Evolutionary conservation across 306 rosid species (phyloP).

Genomic region (Castanospermum australe): DNA sequence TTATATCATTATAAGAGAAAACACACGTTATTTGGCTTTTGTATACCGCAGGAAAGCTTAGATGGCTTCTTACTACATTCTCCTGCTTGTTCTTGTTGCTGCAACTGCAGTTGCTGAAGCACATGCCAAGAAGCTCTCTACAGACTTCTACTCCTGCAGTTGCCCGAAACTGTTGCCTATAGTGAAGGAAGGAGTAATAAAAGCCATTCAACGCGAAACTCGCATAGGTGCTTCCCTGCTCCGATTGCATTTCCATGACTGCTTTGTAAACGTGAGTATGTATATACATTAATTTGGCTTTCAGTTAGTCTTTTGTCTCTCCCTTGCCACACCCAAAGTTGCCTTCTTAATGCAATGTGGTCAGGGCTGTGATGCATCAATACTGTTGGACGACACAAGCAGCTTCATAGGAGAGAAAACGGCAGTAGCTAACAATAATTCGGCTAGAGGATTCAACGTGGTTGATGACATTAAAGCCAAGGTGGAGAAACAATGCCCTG

Average conservation of each 20-base stretch:
- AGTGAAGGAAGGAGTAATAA: slow-evolving; percentile 36
- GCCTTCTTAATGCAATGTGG: not conserved
- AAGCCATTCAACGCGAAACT: slow-evolving; percentile 40
- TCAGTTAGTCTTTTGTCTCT: not conserved
- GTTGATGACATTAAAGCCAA: slow-evolving; percentile 49
- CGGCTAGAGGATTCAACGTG: slow-evolving; percentile 55
- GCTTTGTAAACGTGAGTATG: slow-evolving; percentile 62
- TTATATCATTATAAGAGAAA: slow-evolving; percentile 24
- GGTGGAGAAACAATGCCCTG: slow-evolving; percentile 58
- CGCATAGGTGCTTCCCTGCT: slow-evolving; percentile 65
- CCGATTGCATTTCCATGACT: slow-evolving; percentile 65
- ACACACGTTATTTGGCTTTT: not conserved
- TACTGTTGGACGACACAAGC: slow-evolving; percentile 54
- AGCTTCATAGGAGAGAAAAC: slow-evolving; percentile 61
- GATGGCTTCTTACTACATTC: slow-evolving; percentile 42
- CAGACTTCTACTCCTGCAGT: slow-evolving; percentile 31
- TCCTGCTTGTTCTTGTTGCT: slow-evolving; percentile 35
- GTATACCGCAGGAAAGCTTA: not conserved
- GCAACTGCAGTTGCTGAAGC: slow-evolving; percentile 15
- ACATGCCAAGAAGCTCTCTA: slow-evolving; percentile 21
- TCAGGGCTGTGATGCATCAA: slow-evolving; percentile 69
- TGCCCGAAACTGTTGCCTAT: slow-evolving; percentile 48
- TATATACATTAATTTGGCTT: not conserved
- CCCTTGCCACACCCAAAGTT: not conserved
- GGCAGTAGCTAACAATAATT: slow-evolving; percentile 54